phyloP scores from a whole-genome alignment of 106 monocot species.

The Dioscorea zingiberensis region DNA sequence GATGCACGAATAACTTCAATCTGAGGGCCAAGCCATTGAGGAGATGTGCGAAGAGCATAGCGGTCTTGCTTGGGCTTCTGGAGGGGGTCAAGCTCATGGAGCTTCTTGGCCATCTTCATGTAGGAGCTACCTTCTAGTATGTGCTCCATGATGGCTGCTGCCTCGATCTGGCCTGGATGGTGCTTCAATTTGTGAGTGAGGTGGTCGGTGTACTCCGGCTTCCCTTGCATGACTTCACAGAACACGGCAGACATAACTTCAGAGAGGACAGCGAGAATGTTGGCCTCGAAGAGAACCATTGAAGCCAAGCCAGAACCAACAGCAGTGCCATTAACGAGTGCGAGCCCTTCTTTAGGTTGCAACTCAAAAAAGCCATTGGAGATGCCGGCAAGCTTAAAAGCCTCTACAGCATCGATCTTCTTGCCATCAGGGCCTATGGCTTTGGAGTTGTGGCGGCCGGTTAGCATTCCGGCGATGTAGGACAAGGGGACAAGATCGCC shows the following conservation, averaged over 20 bases:
- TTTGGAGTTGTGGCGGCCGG: constrained; percentile 41
- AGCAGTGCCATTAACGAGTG: constrained; percentile 38
- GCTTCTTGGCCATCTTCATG: constrained; percentile 34
- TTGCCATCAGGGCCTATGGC: constrained; percentile 22
- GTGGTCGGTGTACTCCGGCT: constrained; percentile 39
- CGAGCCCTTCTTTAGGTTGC: constrained; percentile 49
- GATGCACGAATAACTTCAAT: constrained; percentile 26
- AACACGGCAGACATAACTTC: constrained; percentile 29
- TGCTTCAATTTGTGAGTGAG: constrained; percentile 40
- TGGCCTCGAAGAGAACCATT: constrained; percentile 31
- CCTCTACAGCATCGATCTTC: constrained; percentile 6
- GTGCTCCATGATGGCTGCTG: constrained; percentile 39
- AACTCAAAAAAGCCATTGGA: constrained; percentile 33
- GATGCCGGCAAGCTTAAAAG: constrained; percentile 36
- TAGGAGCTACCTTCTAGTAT: constrained; percentile 30
- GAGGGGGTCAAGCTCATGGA: constrained; percentile 32
- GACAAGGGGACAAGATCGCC: constrained; percentile 44
- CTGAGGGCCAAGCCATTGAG: constrained; percentile 42
- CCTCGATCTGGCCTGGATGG: constrained; percentile 41
- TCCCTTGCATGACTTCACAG: constrained; percentile 44
- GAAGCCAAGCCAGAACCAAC: constrained; percentile 39
- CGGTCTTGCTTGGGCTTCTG: constrained; percentile 42
- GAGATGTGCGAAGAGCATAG: constrained; percentile 32
- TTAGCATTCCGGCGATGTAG: constrained; percentile 44
- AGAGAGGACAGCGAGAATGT: constrained; percentile 21